Evolutionary conservation across 495 filamentous ascomycete species (phyloP).

Genomic region (Penicillium goetzii): DNA sequence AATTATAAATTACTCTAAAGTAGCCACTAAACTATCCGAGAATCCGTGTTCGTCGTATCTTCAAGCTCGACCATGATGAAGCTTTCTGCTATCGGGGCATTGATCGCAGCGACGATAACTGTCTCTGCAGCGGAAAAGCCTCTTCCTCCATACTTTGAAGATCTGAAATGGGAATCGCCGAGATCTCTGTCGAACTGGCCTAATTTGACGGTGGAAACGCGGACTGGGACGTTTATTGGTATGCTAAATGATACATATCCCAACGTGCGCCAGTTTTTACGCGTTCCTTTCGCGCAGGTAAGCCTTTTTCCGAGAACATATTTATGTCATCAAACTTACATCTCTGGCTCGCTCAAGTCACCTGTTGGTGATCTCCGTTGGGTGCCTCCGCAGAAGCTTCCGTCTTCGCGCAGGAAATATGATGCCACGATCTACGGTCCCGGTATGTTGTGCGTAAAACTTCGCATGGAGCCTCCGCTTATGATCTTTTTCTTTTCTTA

Average conservation of each 20-base stretch:
- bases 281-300: slow-evolving; percentile 10
- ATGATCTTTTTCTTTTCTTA: background rate
- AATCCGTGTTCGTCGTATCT: background rate
- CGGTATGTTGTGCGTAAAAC: background rate
- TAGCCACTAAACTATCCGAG: too few relatives aligned
- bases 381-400: slow-evolving; percentile 8
- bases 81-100: background rate
- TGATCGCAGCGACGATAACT: too few relatives aligned
- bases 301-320: too few relatives aligned
- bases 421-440: slow-evolving; percentile 7
- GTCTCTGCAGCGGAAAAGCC: background rate
- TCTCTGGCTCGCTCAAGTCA: background rate
- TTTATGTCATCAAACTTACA: background rate
- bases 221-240: slow-evolving; percentile 10
- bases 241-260: slow-evolving; percentile 9
- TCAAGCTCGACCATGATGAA: background rate
- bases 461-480: background rate
- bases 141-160: background rate
- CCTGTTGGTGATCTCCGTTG: slow-evolving; percentile 13
- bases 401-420: background rate
- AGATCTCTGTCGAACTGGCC: slow-evolving; percentile 10
- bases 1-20: background rate
- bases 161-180: background rate
- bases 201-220: slow-evolving; percentile 1
- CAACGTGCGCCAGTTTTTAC: slow-evolving; percentile 11